Evolutionary conservation across 2,329 filamentous ascomycete genomes (phyloP), one percentile per base, ranked within the genome.

Genomic region (Talaromyces islandicus): DNA sequence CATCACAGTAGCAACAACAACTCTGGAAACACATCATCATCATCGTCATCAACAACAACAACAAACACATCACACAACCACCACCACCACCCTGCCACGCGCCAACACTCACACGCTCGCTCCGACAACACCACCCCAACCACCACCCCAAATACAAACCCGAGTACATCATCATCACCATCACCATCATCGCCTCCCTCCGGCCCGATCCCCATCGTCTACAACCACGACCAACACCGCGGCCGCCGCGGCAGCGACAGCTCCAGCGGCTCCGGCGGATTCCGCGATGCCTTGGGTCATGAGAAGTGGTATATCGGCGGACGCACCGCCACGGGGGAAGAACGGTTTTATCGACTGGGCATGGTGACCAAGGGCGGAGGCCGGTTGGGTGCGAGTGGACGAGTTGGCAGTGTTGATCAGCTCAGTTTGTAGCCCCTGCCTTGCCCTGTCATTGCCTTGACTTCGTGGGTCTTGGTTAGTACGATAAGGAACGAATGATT

Each of bases 271-370:
- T 79, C 75, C 2, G 76, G 77, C 14, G 79, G 78, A 2, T 81
- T 80, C 59, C 71, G 77, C 7, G 79, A 81, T 66, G 75, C 77
- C 0, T 61, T 80, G 10, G 77, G 78, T 0, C 70, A 74, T 2
- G 78, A 81, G 68, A 81, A 80, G 64, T 81, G 79, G 79, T 81
- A 80, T 67, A 78, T 81, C 27, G 79, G 79, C 4, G 79, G 79
- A 4, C 70, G 77, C 38, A 80, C 76, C 24, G 73, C 76, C 11
- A 71, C 67, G 17, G 79, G 79, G 0, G 79, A 81, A 66, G 79
- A 81, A 62, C 72, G 77, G 54, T 80, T 80, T 59, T 80, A 81
- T 60, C 72, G 75, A 9, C 64, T 81, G 7, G 78, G 79, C 4
- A 75, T 80, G 73, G 78, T 80, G 24, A 78, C 76, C 5, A 78